Evolutionary conservation across 768 basidiomycete genomes (phyloP).

Genomic region (Pulveroboletus sp.): DNA sequence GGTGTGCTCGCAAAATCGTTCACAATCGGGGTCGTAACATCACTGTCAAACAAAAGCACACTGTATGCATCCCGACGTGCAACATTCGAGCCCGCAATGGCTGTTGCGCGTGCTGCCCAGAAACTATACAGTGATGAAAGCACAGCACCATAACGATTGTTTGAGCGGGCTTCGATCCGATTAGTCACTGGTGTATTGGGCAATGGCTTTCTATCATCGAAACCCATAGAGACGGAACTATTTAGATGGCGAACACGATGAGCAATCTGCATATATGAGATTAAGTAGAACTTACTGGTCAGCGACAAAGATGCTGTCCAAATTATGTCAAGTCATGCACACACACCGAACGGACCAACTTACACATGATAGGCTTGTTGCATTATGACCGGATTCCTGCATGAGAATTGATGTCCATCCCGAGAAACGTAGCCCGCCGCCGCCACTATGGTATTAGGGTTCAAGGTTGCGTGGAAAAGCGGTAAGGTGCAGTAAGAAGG

Average conservation of each 20-base stretch:
- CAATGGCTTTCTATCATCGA: slow-evolving; percentile 42
- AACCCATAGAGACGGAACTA: slow-evolving; percentile 52
- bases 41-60: slow-evolving; percentile 43
- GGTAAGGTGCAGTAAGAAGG: slow-evolving; percentile 55
- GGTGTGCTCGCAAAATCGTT: slow-evolving; percentile 49
- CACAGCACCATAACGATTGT: slow-evolving; percentile 58
- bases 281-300: slow-evolving; percentile 35
- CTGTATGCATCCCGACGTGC: slow-evolving; percentile 53
- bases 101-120: slow-evolving; percentile 49
- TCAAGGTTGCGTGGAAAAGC: slow-evolving; percentile 44
- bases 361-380: slow-evolving; percentile 61
- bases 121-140: slow-evolving; percentile 52
- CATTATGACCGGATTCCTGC: slow-evolving; percentile 49
- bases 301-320: slow-evolving; percentile 49
- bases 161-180: slow-evolving; percentile 33
- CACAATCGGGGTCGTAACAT: slow-evolving; percentile 21
- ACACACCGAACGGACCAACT: slow-evolving; percentile 16
- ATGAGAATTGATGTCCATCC: slow-evolving; percentile 54
- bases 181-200: slow-evolving; percentile 38
- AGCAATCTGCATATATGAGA: neutral
- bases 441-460: slow-evolving; percentile 23
- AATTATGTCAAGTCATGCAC: neutral
- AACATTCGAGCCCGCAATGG: slow-evolving; percentile 25
- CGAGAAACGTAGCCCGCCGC: slow-evolving; percentile 48
- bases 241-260: neutral